Conservation (phyloP, 495 filamentous ascomycete species). For the Hyaloscypha bicolor region DNA sequence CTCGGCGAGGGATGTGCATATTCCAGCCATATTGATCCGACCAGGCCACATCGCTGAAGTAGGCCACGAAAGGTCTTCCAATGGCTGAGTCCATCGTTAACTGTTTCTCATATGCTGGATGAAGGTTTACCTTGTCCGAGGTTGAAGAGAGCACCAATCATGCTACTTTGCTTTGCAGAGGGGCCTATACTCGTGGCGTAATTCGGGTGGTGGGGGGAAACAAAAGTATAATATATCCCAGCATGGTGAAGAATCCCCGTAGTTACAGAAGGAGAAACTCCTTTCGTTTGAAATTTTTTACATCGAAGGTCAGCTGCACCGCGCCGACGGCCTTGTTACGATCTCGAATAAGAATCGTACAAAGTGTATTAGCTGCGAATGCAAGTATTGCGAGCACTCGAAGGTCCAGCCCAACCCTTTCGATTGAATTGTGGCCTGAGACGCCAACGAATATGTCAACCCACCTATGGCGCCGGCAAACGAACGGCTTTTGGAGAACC, state of each 20-base stretch:
- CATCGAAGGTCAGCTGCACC: constrained; percentile 55
- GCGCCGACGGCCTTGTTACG: constrained; percentile 61
- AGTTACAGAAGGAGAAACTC: constrained; percentile 63
- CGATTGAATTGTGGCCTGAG: constrained; percentile 55
- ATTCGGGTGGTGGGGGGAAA: constrained; percentile 59
- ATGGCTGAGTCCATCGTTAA: constrained; percentile 36
- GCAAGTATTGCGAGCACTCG: constrained; percentile 57
- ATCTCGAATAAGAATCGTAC: constrained; percentile 58
- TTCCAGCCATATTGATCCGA: constrained; percentile 62
- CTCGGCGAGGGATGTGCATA: constrained; percentile 56
- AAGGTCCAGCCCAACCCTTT: constrained; percentile 58
- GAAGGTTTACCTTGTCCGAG: constrained; percentile 51
- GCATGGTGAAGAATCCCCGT: constrained; percentile 69
- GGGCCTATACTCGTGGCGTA: constrained; percentile 64
- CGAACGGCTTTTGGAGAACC: constrained; percentile 65
- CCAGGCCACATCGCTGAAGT: constrained; percentile 63
- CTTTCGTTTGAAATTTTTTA: constrained; percentile 51
- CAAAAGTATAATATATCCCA: constrained; percentile 63
- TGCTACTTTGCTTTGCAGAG: constrained; percentile 59
- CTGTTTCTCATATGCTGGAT: neutral
- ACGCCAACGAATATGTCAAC: constrained; percentile 52
- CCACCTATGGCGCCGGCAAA: constrained; percentile 72
- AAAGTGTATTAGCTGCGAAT: constrained; percentile 53
- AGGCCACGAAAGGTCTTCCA: constrained; percentile 66
- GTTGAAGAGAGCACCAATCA: constrained; percentile 69